Percentiles rank a stretch among this genome's conserved stretches.
Evolutionary conservation across 106 monocot species (phyloP).

Genomic region (Iris macrosiphon): DNA sequence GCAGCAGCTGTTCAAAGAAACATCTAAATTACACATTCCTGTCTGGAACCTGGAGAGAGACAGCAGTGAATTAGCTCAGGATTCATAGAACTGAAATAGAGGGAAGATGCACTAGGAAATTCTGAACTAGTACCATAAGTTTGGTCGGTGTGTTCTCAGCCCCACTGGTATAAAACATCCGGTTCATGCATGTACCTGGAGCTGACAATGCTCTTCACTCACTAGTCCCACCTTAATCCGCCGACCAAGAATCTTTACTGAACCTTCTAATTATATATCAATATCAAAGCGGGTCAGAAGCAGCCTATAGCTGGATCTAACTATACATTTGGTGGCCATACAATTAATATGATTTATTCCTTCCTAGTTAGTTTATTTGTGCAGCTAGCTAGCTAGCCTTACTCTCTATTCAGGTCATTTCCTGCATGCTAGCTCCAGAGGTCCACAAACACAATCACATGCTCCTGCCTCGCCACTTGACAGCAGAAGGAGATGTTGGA

Average conservation of each 20-base stretch:
- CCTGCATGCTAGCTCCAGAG: too few relatives aligned
- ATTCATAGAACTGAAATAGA: constrained; percentile 7
- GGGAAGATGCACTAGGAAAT: constrained; percentile 2
- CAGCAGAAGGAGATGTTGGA: too few relatives aligned
- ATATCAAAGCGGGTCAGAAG: too few relatives aligned
- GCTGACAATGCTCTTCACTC: not conserved
- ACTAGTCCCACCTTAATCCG: not conserved
- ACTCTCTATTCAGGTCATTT: too few relatives aligned
- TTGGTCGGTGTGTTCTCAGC: too few relatives aligned
- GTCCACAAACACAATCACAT: too few relatives aligned
- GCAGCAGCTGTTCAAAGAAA: not conserved
- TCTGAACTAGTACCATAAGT: not conserved
- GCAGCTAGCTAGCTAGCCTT: not conserved
- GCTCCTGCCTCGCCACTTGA: too few relatives aligned
- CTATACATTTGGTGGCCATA: not conserved
- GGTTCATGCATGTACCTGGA: constrained; percentile 9
- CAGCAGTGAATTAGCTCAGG: not conserved
- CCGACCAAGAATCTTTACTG: constrained; percentile 12
- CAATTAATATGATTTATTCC: not conserved
- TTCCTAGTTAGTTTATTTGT: not conserved
- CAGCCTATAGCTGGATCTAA: not conserved
- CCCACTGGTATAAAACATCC: not conserved
- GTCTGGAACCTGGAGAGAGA: constrained; percentile 3
- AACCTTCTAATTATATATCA: not conserved
- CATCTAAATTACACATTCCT: not conserved